A percentile compares a stretch with the other conserved stretches of the same genome.
These are phyloP conservation scores for Nakazawaea ambrosiae DNA, from an alignment of 805 yeast species.

Conservation along the genomic window DNA sequence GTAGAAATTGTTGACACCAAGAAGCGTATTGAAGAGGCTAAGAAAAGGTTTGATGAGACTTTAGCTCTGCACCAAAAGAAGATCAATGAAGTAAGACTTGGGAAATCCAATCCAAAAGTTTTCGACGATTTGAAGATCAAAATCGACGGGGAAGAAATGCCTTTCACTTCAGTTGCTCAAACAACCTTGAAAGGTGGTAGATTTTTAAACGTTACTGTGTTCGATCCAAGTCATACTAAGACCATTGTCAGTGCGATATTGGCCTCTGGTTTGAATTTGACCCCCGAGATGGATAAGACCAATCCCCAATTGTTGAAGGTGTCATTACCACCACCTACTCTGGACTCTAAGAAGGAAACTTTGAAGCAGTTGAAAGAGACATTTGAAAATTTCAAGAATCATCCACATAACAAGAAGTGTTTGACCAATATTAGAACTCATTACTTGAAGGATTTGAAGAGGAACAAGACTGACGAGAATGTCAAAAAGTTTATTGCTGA, in stretches of 20 bases:
- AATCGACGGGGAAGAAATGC: constrained; percentile 37
- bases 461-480: constrained; percentile 45
- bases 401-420: constrained; percentile 36
- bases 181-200: constrained; percentile 63
- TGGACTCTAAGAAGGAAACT: constrained; percentile 53
- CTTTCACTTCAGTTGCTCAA: constrained; percentile 62
- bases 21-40: constrained; percentile 29
- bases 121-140: constrained; percentile 55
- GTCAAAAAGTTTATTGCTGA: constrained; percentile 49
- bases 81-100: constrained; percentile 59
- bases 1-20: constrained; percentile 22
- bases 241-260: constrained; percentile 65
- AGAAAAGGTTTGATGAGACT: constrained; percentile 36
- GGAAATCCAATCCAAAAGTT: constrained; percentile 58
- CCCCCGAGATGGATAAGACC: constrained; percentile 69
- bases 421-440: constrained; percentile 52
- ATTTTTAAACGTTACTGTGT: constrained; percentile 70
- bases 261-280: constrained; percentile 63
- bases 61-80: constrained; percentile 47
- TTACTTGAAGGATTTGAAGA: constrained; percentile 48
- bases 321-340: constrained; percentile 67
- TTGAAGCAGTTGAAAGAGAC: constrained; percentile 58
- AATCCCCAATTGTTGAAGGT: constrained; percentile 70
- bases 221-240: constrained; percentile 72
- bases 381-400: constrained; percentile 55